Evolutionary conservation across 768 basidiomycete genomes (phyloP).

Genomic region (Amanita exitialis): DNA sequence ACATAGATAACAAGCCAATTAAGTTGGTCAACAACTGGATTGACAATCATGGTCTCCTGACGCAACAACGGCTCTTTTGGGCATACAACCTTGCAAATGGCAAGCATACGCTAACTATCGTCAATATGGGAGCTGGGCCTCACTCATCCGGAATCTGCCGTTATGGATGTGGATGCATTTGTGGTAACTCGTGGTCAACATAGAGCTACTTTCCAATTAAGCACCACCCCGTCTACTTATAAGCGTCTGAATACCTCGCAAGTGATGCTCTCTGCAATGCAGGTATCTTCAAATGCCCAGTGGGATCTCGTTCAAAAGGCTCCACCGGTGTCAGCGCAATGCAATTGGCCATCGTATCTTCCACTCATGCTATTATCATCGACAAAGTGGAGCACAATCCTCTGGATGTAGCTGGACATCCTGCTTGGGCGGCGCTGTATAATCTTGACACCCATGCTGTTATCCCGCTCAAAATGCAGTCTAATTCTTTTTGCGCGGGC

Average conservation of each 20-base stretch:
- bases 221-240: not conserved
- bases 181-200: constrained; percentile 42
- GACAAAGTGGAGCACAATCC: constrained; percentile 89
- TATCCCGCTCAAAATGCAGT: constrained; percentile 52
- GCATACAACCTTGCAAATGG: constrained; percentile 37
- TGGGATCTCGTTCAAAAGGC: constrained; percentile 61
- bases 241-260: not conserved
- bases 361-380: constrained; percentile 59
- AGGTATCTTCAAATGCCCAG: constrained; percentile 6
- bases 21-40: constrained; percentile 37
- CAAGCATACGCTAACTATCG: constrained; percentile 54
- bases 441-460: constrained; percentile 55
- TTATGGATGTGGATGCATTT: constrained; percentile 55
- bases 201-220: constrained; percentile 1
- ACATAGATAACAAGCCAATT: constrained; percentile 42
- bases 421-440: constrained; percentile 75
- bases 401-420: constrained; percentile 59
- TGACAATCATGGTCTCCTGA: constrained; percentile 18
- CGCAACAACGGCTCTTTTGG: constrained; percentile 62
- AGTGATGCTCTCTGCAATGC: not conserved
- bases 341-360: constrained; percentile 63
- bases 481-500: constrained; percentile 84
- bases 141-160: constrained; percentile 21
- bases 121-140: constrained; percentile 38
- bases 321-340: constrained; percentile 72